These are phyloP conservation scores for Suillus subluteus DNA, from an alignment of 768 basidiomycete species.

Conservation along the genomic window DNA sequence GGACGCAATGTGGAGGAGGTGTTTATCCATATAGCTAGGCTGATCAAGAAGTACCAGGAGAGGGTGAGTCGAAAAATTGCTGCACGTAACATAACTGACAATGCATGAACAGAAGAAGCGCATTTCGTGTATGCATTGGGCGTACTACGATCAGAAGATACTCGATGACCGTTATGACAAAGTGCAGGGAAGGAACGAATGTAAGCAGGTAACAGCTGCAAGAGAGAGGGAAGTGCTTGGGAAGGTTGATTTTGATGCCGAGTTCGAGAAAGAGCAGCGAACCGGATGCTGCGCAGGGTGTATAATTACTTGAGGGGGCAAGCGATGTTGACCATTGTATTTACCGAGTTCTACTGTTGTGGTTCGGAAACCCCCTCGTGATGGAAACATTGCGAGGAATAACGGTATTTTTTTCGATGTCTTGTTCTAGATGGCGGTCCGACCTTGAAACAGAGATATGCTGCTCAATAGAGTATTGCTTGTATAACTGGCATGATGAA, in stretches of 20 bases:
- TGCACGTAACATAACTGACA: background rate
- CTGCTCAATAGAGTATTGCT: background rate
- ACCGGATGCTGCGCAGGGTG: conserved; percentile 3
- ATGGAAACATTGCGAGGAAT: conserved; percentile 12
- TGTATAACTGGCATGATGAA: background rate
- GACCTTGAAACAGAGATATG: background rate
- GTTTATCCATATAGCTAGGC: conserved; percentile 4
- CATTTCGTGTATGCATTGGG: conserved; percentile 4
- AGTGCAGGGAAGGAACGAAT: background rate
- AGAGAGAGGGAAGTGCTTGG: background rate
- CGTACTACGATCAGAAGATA: conserved; percentile 2
- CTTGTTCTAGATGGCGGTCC: conserved; percentile 13
- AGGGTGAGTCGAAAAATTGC: background rate
- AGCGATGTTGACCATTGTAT: background rate
- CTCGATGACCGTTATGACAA: conserved; percentile 1
- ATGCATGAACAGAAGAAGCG: background rate
- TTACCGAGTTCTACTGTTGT: background rate
- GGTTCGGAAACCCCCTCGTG: background rate
- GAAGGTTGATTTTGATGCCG: background rate
- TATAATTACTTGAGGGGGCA: background rate
- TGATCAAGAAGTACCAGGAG: conserved; percentile 6
- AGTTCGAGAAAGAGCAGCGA: background rate
- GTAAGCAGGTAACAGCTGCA: background rate
- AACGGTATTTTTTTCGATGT: conserved; percentile 22
- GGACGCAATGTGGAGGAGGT: conserved; percentile 2